Conservation (phyloP, 345 rosid species). For the Eucalyptus tenuipes region DNA sequence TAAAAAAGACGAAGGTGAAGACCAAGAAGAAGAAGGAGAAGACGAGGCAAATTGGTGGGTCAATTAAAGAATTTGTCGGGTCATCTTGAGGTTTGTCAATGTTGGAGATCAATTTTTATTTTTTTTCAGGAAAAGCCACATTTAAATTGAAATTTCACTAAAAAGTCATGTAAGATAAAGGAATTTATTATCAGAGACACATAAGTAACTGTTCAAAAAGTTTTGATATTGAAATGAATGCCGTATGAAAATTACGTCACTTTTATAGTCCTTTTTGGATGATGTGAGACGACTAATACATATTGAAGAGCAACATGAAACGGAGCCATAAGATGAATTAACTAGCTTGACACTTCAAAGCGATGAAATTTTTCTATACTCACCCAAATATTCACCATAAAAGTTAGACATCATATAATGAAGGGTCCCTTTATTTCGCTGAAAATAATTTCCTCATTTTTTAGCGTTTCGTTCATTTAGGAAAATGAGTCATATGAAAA, state of each 20-base stretch:
- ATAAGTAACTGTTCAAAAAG: neutral
- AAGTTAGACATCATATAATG: neutral
- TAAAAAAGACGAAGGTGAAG: neutral
- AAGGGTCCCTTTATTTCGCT: no score
- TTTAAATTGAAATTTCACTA: neutral
- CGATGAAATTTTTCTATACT: neutral
- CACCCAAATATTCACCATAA: neutral
- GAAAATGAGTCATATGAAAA: no score
- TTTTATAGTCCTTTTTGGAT: neutral
- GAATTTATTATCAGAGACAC: neutral
- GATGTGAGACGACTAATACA: neutral
- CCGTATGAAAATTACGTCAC: neutral
- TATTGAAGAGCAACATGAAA: neutral
- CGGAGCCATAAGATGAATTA: neutral
- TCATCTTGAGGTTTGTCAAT: neutral
- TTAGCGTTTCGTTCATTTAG: fast-evolving
- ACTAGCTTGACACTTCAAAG: neutral
- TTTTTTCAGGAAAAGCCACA: neutral
- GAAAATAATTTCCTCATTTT: no score
- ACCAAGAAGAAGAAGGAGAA: neutral
- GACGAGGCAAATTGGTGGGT: neutral
- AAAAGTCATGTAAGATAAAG: neutral
- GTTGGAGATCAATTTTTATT: neutral
- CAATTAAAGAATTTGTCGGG: neutral
- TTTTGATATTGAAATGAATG: neutral